These are phyloP conservation scores for Kodamaea suecica DNA, from an alignment of 1,139 yeast species.

Conservation along the genomic window DNA sequence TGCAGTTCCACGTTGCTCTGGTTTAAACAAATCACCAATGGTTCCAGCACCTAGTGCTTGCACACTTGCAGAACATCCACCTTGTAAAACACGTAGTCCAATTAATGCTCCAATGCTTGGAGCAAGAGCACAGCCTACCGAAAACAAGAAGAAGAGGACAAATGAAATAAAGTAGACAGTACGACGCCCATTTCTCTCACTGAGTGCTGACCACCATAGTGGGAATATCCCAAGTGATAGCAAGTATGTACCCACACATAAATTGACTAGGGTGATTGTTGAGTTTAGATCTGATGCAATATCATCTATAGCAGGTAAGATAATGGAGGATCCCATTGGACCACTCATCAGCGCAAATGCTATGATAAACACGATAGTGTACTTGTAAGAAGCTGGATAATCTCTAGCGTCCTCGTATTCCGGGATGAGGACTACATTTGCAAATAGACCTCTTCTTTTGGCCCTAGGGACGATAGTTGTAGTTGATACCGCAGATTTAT, in stretches of 20 bases:
- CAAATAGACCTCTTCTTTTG: slow-evolving; percentile 54
- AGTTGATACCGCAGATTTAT: slow-evolving; percentile 4
- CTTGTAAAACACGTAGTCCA: slow-evolving; percentile 66
- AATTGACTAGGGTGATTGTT: slow-evolving; percentile 57
- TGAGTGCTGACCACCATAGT: slow-evolving; percentile 83
- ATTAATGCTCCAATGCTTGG: slow-evolving; percentile 62
- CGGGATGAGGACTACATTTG: slow-evolving; percentile 55
- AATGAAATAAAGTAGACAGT: slow-evolving; percentile 70
- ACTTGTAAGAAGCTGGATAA: slow-evolving; percentile 50
- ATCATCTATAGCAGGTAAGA: slow-evolving; percentile 73
- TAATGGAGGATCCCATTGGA: slow-evolving; percentile 88
- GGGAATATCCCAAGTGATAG: slow-evolving; percentile 77
- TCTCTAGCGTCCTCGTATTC: slow-evolving; percentile 73
- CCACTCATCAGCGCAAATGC: slow-evolving; percentile 79
- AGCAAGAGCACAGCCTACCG: slow-evolving; percentile 69
- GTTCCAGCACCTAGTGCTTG: slow-evolving; percentile 93
- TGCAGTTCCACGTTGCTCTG: slow-evolving; percentile 71
- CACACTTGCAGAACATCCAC: slow-evolving; percentile 82
- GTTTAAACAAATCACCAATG: slow-evolving; percentile 66
- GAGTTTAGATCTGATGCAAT: slow-evolving; percentile 57
- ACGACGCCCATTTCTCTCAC: slow-evolving; percentile 74
- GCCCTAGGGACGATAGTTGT: slow-evolving; percentile 36
- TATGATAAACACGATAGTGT: slow-evolving; percentile 56
- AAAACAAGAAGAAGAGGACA: slow-evolving; percentile 57
- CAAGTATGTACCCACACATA: slow-evolving; percentile 77